These are phyloP conservation scores for Coffea eugenioides DNA, from an alignment of 257 asterid genomes.

Conservation along the genomic window DNA sequence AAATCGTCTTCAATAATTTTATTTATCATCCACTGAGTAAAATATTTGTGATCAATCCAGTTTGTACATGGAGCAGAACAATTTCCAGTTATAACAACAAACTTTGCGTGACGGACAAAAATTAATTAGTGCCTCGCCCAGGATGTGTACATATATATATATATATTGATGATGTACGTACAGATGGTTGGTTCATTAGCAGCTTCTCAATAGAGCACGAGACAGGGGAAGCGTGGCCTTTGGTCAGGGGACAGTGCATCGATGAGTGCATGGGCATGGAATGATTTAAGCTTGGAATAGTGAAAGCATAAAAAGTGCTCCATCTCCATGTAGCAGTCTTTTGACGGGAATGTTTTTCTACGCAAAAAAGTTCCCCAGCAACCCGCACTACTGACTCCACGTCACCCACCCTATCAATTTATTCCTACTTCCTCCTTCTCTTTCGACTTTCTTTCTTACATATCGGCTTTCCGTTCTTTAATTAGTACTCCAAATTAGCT, in stretches of 20 bases:
- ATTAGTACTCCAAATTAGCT: too few species aligned
- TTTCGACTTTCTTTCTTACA: background rate
- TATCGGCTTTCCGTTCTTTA: too few species aligned
- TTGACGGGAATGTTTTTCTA: constrained; percentile 13
- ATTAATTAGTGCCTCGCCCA: background rate
- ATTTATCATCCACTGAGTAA: too few species aligned
- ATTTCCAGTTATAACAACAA: background rate
- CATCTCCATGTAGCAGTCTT: background rate
- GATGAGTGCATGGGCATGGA: constrained; percentile 16
- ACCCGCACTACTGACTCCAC: background rate
- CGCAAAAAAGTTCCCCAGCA: background rate
- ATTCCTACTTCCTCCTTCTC: too few species aligned
- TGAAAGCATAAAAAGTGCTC: constrained; percentile 4
- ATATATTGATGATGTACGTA: background rate
- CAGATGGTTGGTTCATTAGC: background rate
- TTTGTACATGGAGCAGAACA: background rate
- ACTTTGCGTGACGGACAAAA: background rate
- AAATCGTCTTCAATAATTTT: background rate
- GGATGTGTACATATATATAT: too few species aligned
- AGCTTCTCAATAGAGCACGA: background rate
- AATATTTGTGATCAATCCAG: background rate
- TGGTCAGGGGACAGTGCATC: constrained; percentile 9
- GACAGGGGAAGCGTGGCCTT: constrained; percentile 10
- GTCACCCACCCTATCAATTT: background rate
- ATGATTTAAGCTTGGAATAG: background rate